Base-by-base conservation (phyloP, 2,329 filamentous ascomycete species). In the Phyllosticta ampelicida region DNA sequence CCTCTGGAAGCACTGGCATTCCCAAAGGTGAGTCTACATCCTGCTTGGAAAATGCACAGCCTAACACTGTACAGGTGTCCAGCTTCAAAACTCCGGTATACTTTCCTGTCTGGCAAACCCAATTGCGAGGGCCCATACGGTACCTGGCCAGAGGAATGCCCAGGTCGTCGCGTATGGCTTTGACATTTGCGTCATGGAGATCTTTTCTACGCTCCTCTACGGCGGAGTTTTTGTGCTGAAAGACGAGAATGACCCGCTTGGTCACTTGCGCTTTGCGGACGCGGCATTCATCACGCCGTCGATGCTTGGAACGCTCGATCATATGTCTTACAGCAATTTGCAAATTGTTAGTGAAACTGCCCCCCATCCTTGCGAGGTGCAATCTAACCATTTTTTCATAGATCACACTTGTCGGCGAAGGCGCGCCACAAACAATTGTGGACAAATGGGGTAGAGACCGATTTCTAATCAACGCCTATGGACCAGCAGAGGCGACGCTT, bases 91-190 rank as follows among this genome's bases (percentile, higher is more conserved):
- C 44, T 44, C 49, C 23, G 28, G 52, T 13, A 56, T 60, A 5
- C 44, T 61, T 4, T 61, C 60, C 3, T 54, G 58, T 10, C 58
- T 61, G 3, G 53, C 51, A 13, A 57, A 50, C 20, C 29, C 19
- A 1, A 52, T 55, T 1, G 53, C 60, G 1, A 55, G 60, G n/a
- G 26, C 58, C 13, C 58, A 54, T 16, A 53, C 60, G 13, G 48
- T 53, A 9, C 58, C 58, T 5, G 58, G 60, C 2, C 58, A 56
- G 11, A 49, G 52, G n/a, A 57, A 60, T 8, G 59, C 58, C 1
- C 60, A 62, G 11, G 57, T 56, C n/a, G 52, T 62, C 5, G 58
- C 60, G 2, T 49, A 52, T 9, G 60, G 58, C 1, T 62, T 62
- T 26, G 60, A 62, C 54, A 54, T 51, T 23, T 58, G 54, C 30